Conservation (phyloP, 495 filamentous ascomycete species). For the Hypoxylon subgilvum region DNA sequence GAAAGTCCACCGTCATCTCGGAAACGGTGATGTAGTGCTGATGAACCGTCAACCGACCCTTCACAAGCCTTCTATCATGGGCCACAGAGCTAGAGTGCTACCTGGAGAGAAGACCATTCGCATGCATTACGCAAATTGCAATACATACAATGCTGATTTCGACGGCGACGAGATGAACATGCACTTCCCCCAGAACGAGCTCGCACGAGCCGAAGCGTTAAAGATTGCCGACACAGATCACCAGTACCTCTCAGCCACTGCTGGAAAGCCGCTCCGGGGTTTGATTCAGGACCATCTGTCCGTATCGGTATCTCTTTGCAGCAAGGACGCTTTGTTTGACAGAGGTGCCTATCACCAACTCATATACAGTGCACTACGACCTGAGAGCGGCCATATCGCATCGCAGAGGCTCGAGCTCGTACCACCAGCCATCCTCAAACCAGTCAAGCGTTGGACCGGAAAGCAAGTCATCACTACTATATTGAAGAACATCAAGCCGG, state of each 20-base stretch:
- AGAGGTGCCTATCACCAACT: conserved; percentile 90
- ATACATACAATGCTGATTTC: conserved; percentile 99
- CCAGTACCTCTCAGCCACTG: conserved; percentile 93
- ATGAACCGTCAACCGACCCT: conserved; percentile 99
- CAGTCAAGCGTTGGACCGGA: conserved; percentile 87
- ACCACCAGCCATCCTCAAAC: conserved; percentile 81
- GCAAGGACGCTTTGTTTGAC: conserved; percentile 90
- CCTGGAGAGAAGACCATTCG: conserved; percentile 95
- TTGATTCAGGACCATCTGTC: conserved; percentile 99
- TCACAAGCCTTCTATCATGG: conserved; percentile 99
- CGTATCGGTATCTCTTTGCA: conserved; percentile 88
- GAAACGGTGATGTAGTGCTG: conserved; percentile 93
- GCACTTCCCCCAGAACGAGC: conserved; percentile 98
- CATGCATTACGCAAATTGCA: conserved; percentile 99
- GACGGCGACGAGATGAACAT: conserved; percentile 99
- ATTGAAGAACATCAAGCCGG: conserved; percentile 84
- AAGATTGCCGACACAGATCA: conserved; percentile 95
- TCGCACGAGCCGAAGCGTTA: conserved; percentile 88
- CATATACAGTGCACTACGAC: conserved; percentile 84
- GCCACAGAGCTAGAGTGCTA: conserved; percentile 88
- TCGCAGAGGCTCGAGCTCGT: conserved; percentile 75
- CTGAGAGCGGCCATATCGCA: conserved; percentile 82
- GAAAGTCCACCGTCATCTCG: conserved; percentile 95
- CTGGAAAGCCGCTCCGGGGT: conserved; percentile 92
- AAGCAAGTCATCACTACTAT: conserved; percentile 96